Conservation (phyloP, 225 moss, liverwort and hornwort genomes). For the Bryum argenteum region DNA sequence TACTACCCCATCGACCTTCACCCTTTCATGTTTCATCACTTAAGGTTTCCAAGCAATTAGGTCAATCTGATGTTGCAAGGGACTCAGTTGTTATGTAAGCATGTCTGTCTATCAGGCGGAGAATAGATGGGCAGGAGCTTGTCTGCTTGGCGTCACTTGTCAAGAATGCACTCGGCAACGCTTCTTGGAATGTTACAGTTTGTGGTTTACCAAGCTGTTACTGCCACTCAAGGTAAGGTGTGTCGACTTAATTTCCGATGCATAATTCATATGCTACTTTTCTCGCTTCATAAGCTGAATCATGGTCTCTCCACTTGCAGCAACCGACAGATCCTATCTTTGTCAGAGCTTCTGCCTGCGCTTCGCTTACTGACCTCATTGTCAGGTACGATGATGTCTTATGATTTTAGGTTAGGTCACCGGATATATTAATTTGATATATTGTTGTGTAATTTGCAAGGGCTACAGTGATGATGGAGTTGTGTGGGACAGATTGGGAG, state of each 20-base stretch:
- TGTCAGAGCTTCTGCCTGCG: constrained; percentile 97
- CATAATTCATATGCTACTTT: background rate
- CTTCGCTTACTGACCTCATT: constrained; percentile 90
- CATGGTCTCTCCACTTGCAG: constrained; percentile 59
- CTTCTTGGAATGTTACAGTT: constrained; percentile 82
- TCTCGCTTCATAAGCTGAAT: constrained; percentile 28
- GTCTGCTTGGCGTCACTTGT: constrained; percentile 90
- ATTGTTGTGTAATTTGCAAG: background rate
- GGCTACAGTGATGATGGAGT: constrained; percentile 1
- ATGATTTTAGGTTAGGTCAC: constrained; percentile 16
- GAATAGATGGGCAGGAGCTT: constrained; percentile 96
- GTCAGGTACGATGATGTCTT: constrained; percentile 65
- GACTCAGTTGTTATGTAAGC: constrained; percentile 13
- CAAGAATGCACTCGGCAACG: constrained; percentile 97
- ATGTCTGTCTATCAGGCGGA: constrained; percentile 64
- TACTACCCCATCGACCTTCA: constrained; percentile 47
- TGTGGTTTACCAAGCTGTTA: constrained; percentile 92
- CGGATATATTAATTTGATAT: background rate
- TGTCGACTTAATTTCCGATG: background rate
- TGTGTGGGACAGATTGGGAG: constrained; percentile 68
- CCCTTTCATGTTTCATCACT: constrained; percentile 6
- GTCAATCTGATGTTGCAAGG: background rate
- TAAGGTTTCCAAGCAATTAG: constrained; percentile 22
- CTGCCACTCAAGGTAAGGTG: constrained; percentile 74
- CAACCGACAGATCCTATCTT: constrained; percentile 98